phyloP scores from a whole-genome alignment of 2,329 filamentous ascomycete species.

The Blastomyces gilchristii region DNA sequence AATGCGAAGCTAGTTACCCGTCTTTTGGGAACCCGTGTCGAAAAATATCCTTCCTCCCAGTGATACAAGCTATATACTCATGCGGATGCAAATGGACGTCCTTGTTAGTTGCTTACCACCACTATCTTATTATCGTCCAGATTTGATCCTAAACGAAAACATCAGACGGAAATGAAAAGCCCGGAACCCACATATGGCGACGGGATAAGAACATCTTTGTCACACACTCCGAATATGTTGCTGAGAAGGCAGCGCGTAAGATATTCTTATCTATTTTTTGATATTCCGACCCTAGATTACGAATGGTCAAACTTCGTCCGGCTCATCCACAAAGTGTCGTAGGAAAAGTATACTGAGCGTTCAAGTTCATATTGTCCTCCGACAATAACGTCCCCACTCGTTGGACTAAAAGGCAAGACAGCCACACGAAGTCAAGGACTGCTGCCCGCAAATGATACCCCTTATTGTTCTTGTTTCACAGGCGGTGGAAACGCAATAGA shows the following conservation, averaged over 20 bases:
- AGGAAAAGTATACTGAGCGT: background rate
- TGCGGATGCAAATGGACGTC: too few species aligned
- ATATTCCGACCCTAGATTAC: background rate
- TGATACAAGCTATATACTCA: too few species aligned
- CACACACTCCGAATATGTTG: background rate
- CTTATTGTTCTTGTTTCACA: background rate
- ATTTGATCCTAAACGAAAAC: too few species aligned
- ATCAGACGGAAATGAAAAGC: too few species aligned
- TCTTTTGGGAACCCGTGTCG: too few species aligned
- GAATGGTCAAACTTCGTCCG: background rate
- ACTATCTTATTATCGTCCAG: too few species aligned
- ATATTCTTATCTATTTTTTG: background rate
- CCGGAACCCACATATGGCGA: too few species aligned
- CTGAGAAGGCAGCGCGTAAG: background rate
- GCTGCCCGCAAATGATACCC: background rate
- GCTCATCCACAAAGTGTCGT: background rate
- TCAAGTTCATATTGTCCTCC: background rate
- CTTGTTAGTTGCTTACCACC: too few species aligned
- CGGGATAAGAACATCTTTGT: background rate
- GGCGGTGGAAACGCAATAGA: background rate
- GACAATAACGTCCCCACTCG: background rate
- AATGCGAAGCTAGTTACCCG: too few species aligned
- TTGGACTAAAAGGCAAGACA: background rate
- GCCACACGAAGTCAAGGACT: background rate
- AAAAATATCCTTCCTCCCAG: too few species aligned